A percentile compares a stretch with the other conserved stretches of the same genome.
Conservation (phyloP, 495 filamentous ascomycete species). For the Sporormia fimetaria region DNA sequence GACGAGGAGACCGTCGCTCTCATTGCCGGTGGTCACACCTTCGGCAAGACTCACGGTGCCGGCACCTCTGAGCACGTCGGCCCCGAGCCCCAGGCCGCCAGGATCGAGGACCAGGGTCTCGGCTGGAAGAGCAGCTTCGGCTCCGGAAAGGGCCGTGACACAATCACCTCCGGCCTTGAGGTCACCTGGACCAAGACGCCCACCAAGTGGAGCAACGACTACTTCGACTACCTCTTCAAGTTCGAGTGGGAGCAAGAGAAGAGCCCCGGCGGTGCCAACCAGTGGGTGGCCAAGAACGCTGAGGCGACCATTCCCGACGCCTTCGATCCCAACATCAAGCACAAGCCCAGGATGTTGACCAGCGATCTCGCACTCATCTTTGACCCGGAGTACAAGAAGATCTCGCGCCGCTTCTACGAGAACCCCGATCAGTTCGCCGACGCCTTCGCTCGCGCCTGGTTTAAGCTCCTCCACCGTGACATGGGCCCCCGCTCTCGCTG, state of each 20-base stretch:
- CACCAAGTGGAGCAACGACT: conserved; percentile 55
- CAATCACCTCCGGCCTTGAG: conserved; percentile 63
- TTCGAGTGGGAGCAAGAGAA: conserved; percentile 67
- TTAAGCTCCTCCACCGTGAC: conserved; percentile 68
- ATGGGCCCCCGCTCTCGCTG: conserved; percentile 56
- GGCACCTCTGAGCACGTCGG: conserved; percentile 47
- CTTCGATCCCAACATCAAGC: conserved; percentile 52
- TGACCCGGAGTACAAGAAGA: conserved; percentile 62
- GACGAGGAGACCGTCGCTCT: conserved; percentile 66
- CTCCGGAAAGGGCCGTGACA: conserved; percentile 50
- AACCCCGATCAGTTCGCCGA: conserved; percentile 54
- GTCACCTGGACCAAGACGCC: conserved; percentile 64
- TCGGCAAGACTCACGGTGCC: conserved; percentile 67
- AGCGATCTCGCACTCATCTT: conserved; percentile 57
- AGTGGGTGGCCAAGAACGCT: conserved; percentile 58
- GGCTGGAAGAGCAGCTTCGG: conserved; percentile 52
- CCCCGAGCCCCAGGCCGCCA: conserved; percentile 50
- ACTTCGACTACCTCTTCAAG: conserved; percentile 60
- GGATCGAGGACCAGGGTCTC: conserved; percentile 51
- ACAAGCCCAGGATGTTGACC: conserved; percentile 56
- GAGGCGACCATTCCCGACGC: conserved; percentile 57
- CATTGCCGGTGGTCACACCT: conserved; percentile 63
- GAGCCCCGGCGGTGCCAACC: conserved; percentile 60
- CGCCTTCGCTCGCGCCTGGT: conserved; percentile 59
- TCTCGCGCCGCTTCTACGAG: conserved; percentile 52